Percentiles rank a stretch among this genome's conserved stretches.
Evolutionary conservation across 805 yeast genomes (phyloP).

Genomic region (Cyberlindnera euphorbiiphila): DNA sequence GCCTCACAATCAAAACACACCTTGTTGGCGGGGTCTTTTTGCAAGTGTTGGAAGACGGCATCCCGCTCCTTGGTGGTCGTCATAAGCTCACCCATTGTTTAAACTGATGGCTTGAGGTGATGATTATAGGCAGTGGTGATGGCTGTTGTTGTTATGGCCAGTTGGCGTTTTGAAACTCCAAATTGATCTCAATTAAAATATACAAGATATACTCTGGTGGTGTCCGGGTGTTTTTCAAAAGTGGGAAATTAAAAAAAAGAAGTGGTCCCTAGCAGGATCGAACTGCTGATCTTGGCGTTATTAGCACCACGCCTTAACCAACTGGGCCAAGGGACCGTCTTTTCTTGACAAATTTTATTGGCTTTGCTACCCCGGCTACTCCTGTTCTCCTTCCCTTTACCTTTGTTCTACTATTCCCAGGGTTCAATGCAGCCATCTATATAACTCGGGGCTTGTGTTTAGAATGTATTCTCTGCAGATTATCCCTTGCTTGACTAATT

Average conservation of each 20-base stretch:
- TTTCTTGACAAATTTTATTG: background rate
- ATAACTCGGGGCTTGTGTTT: too few relatives aligned
- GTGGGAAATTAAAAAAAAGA: constrained; percentile 6
- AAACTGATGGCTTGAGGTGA: too few relatives aligned
- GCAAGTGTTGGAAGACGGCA: constrained; percentile 21
- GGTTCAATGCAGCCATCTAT: too few relatives aligned
- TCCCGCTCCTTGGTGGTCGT: constrained; percentile 24
- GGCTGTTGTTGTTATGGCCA: constrained; percentile 1
- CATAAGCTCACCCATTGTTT: constrained; percentile 20
- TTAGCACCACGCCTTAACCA: constrained; percentile 60
- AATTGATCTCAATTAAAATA: background rate
- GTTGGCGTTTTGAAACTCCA: too few relatives aligned
- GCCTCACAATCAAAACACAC: constrained; percentile 92
- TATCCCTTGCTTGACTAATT: too few relatives aligned
- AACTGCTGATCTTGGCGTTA: constrained; percentile 68
- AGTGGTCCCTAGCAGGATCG: constrained; percentile 85
- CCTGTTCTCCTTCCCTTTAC: background rate
- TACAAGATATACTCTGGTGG: too few relatives aligned
- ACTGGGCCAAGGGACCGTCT: constrained; percentile 53
- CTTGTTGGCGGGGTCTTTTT: constrained; percentile 66
- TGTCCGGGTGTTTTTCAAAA: constrained; percentile 3
- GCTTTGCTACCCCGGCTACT: background rate
- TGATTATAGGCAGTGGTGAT: constrained; percentile 1
- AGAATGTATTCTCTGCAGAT: too few relatives aligned
- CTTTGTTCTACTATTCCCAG: too few relatives aligned